Percentiles rank a stretch among this genome's conserved stretches.
Conservation (phyloP, 208 protist species). For the Acanthamoeba healyi region DNA sequence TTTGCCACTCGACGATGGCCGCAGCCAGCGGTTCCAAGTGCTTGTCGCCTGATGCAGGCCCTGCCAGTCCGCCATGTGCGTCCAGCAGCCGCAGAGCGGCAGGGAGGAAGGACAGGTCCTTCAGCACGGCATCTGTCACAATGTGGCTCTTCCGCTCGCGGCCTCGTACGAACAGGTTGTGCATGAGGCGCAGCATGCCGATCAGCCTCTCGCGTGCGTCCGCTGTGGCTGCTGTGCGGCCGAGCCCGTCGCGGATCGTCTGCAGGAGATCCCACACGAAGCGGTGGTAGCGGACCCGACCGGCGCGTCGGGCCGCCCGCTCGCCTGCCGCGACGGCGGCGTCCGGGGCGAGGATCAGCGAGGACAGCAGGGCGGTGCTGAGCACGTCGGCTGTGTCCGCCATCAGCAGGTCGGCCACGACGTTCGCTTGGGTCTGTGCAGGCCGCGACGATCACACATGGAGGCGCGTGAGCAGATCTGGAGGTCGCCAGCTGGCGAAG, state of each 20-base stretch:
- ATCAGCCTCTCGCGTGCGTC: not conserved
- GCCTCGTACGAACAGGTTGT: not conserved
- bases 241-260: not conserved
- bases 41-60: not conserved
- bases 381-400: not conserved
- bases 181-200: not conserved
- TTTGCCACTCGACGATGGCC: constrained; percentile 1
- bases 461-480: not conserved
- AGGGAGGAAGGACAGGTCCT: not conserved
- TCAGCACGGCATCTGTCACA: not conserved
- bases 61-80: not conserved
- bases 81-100: not conserved
- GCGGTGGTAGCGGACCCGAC: not conserved
- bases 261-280: constrained; percentile 17
- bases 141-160: not conserved
- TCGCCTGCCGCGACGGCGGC: too few relatives aligned
- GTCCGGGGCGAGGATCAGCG: not conserved
- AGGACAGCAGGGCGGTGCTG: not conserved
- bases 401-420: not conserved
- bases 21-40: not conserved
- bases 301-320: not conserved
- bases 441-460: not conserved
- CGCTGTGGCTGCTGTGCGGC: not conserved
- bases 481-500: not conserved
- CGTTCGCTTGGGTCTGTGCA: not conserved